Conservation (phyloP, 257 asterid genomes). For the Scutellaria minor region DNA sequence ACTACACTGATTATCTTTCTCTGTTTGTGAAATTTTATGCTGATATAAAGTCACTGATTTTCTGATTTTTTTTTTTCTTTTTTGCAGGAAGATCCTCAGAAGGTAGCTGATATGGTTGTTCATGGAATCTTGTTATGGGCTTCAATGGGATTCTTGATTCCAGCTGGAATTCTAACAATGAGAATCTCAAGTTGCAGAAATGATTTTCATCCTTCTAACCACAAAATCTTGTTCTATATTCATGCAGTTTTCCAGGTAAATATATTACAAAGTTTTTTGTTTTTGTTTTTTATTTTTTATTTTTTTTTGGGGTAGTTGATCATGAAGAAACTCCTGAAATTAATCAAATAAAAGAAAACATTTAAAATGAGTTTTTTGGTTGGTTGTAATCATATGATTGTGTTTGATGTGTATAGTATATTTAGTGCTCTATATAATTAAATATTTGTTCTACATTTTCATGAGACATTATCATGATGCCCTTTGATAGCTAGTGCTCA, state of each 20-base stretch:
- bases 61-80: constrained; percentile 14
- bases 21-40: neutral
- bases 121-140: constrained; percentile 84
- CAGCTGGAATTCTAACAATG: constrained; percentile 66
- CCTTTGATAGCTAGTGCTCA: constrained; percentile 28
- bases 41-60: neutral
- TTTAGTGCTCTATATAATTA: constrained; percentile 42
- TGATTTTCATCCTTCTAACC: constrained; percentile 45
- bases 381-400: constrained; percentile 32
- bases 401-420: constrained; percentile 35
- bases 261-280: too few species aligned
- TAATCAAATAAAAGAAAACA: too few species aligned
- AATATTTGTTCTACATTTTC: constrained; percentile 7
- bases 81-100: constrained; percentile 54
- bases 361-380: neutral
- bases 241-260: constrained; percentile 73
- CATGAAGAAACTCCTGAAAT: too few species aligned
- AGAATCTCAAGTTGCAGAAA: constrained; percentile 55
- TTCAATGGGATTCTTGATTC: constrained; percentile 80
- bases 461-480: constrained; percentile 50
- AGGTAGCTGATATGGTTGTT: constrained; percentile 53
- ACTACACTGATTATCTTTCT: neutral
- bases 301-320: too few species aligned
- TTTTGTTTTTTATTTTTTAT: too few species aligned
- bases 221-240: constrained; percentile 57